phyloP scores from a whole-genome alignment of 768 basidiomycete species.

The Suillus americanus region DNA sequence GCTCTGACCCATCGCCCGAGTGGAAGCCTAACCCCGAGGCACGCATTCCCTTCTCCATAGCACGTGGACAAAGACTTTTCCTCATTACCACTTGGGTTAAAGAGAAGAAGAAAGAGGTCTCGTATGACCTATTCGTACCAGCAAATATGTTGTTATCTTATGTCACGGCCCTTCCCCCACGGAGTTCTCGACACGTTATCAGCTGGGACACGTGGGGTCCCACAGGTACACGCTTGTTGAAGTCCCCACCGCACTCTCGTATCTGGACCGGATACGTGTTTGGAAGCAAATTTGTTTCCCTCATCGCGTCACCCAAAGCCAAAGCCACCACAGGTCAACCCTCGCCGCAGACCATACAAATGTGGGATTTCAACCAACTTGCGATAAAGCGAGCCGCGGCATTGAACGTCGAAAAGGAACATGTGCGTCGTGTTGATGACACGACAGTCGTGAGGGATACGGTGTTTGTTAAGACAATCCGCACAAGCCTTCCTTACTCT shows the following conservation, averaged over 20 bases:
- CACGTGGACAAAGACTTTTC: not conserved
- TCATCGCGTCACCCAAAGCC: slow-evolving; percentile 3
- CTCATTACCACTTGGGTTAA: not conserved
- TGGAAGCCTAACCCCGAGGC: not conserved
- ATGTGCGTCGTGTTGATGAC: slow-evolving; percentile 21
- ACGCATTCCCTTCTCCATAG: not conserved
- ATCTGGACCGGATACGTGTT: slow-evolving; percentile 60
- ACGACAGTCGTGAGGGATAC: slow-evolving; percentile 23
- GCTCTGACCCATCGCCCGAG: not conserved
- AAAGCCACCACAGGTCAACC: not conserved
- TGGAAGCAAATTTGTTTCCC: slow-evolving; percentile 45
- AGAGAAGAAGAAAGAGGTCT: not conserved
- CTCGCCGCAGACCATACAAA: slow-evolving; percentile 28
- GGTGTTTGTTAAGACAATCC: slow-evolving; percentile 41
- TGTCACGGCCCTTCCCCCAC: not conserved
- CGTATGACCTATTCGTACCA: not conserved
- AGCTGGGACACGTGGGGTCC: slow-evolving; percentile 57
- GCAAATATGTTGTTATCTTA: not conserved
- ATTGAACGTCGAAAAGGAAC: not conserved
- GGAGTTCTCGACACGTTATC: slow-evolving; percentile 19
- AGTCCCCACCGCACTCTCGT: slow-evolving; percentile 34
- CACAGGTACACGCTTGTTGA: slow-evolving; percentile 41
- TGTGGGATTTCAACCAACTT: slow-evolving; percentile 55
- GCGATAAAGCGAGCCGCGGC: slow-evolving; percentile 27
- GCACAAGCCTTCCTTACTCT: slow-evolving; percentile 48